phyloP scores from a whole-genome alignment of 1,284 basidiomycete species.

The Pulveroboletus sp. region DNA sequence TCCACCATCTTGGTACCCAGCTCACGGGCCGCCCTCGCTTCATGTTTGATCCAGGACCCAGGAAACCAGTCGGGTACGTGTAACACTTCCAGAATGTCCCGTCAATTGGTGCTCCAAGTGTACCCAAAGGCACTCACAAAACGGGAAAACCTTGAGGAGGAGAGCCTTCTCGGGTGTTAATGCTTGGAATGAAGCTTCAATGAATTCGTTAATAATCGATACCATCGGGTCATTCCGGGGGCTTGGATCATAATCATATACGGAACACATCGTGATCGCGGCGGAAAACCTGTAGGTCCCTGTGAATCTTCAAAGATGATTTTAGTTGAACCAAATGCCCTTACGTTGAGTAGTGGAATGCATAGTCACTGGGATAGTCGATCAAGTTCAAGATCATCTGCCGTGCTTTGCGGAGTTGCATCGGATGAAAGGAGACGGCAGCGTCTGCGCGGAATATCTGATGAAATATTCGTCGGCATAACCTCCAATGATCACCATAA shows the following conservation, averaged over 20 bases:
- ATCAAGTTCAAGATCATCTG: constrained; percentile 20
- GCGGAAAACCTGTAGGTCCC: constrained; percentile 18
- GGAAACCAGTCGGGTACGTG: constrained; percentile 28
- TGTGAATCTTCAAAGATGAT: not conserved
- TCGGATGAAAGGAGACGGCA: constrained; percentile 5
- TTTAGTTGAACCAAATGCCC: not conserved
- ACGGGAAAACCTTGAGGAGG: constrained; percentile 27
- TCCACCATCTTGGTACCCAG: constrained; percentile 18
- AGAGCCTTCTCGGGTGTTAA: constrained; percentile 11
- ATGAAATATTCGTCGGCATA: constrained; percentile 7
- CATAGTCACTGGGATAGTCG: constrained; percentile 9
- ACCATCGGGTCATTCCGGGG: constrained; percentile 24
- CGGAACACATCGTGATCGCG: constrained; percentile 17
- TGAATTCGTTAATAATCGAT: constrained; percentile 21
- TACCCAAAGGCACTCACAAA: constrained; percentile 15
- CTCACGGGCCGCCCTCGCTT: constrained; percentile 17
- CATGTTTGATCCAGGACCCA: constrained; percentile 20
- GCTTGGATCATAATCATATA: constrained; percentile 31
- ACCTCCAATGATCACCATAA: constrained; percentile 21
- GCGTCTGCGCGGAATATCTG: constrained; percentile 9
- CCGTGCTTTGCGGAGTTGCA: constrained; percentile 22
- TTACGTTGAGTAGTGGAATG: constrained; percentile 18
- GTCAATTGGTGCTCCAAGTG: not conserved
- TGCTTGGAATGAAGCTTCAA: constrained; percentile 8
- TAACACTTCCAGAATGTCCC: constrained; percentile 14